Evolutionary conservation across 805 yeast species (phyloP).

Genomic region (Kodamaea nitidulidarum): DNA sequence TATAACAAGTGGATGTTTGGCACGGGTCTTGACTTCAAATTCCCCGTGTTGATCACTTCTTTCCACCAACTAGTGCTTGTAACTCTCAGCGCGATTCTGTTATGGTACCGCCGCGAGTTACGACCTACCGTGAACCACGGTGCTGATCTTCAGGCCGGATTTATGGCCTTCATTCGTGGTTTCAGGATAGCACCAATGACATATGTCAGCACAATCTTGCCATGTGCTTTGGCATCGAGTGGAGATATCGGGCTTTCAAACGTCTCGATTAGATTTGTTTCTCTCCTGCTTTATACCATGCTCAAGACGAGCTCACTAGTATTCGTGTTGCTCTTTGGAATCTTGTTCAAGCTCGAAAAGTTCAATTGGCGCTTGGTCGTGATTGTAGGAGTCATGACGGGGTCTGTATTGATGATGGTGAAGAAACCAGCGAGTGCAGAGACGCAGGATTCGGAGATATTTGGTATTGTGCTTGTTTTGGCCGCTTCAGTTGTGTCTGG

Average conservation of each 20-base stretch:
- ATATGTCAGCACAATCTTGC: conserved; percentile 57
- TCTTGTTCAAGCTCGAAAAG: conserved; percentile 71
- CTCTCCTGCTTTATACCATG: conserved; percentile 87
- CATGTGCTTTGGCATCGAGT: conserved; percentile 84
- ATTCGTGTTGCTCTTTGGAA: conserved; percentile 86
- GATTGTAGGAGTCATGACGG: conserved; percentile 75
- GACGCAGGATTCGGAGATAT: conserved; percentile 17
- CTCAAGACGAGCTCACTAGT: conserved; percentile 84
- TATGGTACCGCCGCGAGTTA: conserved; percentile 46
- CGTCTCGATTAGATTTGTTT: conserved; percentile 71
- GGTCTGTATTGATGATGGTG: conserved; percentile 88
- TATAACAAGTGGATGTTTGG: conserved; percentile 99
- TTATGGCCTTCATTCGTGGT: conserved; percentile 16
- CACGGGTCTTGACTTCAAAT: conserved; percentile 64
- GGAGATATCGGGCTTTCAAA: conserved; percentile 95
- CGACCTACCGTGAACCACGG: conserved; percentile 32
- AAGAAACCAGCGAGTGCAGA: conserved; percentile 24
- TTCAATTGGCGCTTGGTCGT: conserved; percentile 63
- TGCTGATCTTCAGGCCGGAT: conserved; percentile 6
- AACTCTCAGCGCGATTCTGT: conserved; percentile 43
- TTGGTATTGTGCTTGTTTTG: conserved; percentile 74
- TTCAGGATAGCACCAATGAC: conserved; percentile 18
- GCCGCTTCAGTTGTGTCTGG: conserved; percentile 82
- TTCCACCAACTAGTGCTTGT: conserved; percentile 77
- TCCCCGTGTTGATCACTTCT: conserved; percentile 80